A percentile compares a stretch with the other conserved stretches of the same genome.
Evolutionary conservation across 305 asterid genomes (phyloP).

Genomic region (Plantago lanceolata): DNA sequence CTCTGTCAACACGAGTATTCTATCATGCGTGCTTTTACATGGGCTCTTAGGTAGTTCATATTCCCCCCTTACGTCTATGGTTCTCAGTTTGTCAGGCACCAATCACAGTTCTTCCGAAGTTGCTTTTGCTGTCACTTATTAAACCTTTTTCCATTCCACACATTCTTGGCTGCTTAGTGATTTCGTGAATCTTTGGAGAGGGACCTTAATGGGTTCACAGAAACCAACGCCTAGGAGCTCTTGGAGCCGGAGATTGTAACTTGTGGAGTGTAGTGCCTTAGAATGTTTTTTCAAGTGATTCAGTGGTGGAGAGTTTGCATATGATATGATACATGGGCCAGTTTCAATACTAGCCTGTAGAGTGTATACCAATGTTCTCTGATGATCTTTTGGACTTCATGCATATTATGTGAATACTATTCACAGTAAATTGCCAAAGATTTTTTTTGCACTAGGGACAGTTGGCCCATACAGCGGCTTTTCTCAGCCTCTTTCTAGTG

Average conservation of each 20-base stretch:
- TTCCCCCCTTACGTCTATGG: too few species aligned
- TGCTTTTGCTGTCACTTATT: too few species aligned
- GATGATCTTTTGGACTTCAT: background rate
- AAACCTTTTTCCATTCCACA: too few species aligned
- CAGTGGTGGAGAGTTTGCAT: conserved; percentile 1
- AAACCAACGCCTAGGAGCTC: background rate
- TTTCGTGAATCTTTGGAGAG: background rate
- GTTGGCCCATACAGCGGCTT: background rate
- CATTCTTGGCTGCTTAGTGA: background rate
- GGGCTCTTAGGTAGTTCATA: background rate
- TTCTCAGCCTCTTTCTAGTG: background rate
- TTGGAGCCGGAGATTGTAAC: conserved; percentile 4
- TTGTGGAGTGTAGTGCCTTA: conserved; percentile 4
- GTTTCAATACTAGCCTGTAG: background rate
- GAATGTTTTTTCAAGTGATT: conserved; percentile 14
- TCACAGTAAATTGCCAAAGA: background rate
- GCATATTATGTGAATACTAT: background rate
- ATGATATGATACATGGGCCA: conserved; percentile 4
- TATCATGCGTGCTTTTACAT: background rate
- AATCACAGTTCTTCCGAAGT: background rate
- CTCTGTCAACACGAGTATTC: conserved; percentile 3
- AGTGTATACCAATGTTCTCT: background rate
- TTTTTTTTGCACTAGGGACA: conserved; percentile 10
- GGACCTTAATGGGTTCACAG: background rate
- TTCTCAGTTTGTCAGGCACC: background rate